A percentile compares a stretch with the other conserved stretches of the same genome.
phyloP scores from a whole-genome alignment of 2,329 filamentous ascomycete genomes.

The Emmonsiellopsis sp. region DNA sequence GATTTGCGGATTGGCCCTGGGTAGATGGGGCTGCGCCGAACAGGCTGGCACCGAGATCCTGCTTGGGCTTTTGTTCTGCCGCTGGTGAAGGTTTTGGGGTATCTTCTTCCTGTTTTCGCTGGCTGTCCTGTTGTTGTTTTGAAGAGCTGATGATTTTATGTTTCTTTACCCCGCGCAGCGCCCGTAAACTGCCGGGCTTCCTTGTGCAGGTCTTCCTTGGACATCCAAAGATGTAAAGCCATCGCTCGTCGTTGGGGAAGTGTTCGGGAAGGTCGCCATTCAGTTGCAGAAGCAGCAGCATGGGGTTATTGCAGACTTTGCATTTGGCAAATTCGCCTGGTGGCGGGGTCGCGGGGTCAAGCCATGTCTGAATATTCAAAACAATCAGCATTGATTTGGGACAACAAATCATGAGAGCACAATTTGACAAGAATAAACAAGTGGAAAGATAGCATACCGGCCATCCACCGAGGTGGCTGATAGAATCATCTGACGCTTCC shows the following conservation, averaged over 20 bases:
- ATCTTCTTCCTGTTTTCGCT: conserved; percentile 14
- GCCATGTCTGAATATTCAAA: conserved; percentile 58
- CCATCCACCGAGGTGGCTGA: conserved; percentile 78
- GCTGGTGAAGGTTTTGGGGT: conserved; percentile 10
- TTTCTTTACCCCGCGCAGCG: conserved; percentile 57
- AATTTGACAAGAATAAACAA: neutral
- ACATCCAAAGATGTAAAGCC: conserved; percentile 81
- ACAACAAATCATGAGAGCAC: neutral
- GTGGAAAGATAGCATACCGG: conserved; percentile 52
- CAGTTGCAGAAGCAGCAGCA: conserved; percentile 80
- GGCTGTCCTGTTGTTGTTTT: conserved; percentile 6
- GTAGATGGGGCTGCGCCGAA: conserved; percentile 44
- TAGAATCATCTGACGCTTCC: conserved; percentile 67
- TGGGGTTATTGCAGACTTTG: conserved; percentile 72
- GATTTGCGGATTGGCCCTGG: conserved; percentile 25
- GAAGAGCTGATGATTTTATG: conserved; percentile 24
- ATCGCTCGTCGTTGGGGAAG: conserved; percentile 78
- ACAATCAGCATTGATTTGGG: neutral
- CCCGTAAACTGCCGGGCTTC: conserved; percentile 72
- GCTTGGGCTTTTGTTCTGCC: conserved; percentile 15
- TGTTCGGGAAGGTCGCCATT: conserved; percentile 81
- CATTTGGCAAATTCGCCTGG: conserved; percentile 73
- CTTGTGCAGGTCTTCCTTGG: conserved; percentile 67
- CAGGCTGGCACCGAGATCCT: conserved; percentile 47
- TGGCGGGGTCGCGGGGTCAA: conserved; percentile 60